Evolutionary conservation across 371 early-diverging fungal genomes (phyloP), one percentile per base, ranked within the genome.

Genomic region (Basidiobolus meristosporus): DNA sequence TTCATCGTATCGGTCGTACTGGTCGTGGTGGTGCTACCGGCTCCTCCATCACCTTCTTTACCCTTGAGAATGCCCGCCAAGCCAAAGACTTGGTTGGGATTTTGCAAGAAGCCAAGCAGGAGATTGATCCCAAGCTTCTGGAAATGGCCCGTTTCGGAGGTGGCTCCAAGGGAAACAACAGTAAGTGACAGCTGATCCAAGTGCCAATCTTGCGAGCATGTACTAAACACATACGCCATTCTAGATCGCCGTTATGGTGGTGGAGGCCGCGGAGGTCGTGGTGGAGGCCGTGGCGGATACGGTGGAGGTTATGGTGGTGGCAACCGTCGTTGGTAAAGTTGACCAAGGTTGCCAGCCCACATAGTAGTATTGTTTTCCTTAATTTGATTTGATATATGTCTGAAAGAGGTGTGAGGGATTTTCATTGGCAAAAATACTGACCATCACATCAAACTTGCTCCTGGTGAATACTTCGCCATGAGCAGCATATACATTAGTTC

Each of bases 1-100:
- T 96, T 28, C 98, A 98, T 62, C 82, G 98, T 51, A 97, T 99
- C 45, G 99, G 99, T 43, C 81, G 99, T 67, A 99, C 99, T 19
- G 99, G 98, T 51, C 92, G 99, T 70, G 96, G 93, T 43, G 87
- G 82, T 17, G 73, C 75, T 35, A 80, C 79, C n/a, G 99, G 99
- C 23, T 71, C 84, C 10, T 77, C 98, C 14, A 72, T 86, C 56
- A 95, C 99, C 15, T 98, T 92, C 74, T 95, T 99, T 62, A 91
- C 98, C 1, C 56, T 70, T 31, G 93, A 86, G 17, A 92, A 98
- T 62, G 68, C 71, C 39, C 79, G 79, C 48, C 77, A 80, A 52
- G 89, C 98, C 34, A 70, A 73, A 48, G 91, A 90, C 37, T 72
- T 98, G 41, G 70, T 90, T 20, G 73, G 73, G 39, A 90, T 98